These are phyloP conservation scores for Neofusicoccum sp. DNA, from an alignment of 2,329 filamentous ascomycete genomes.

Conservation along the genomic window DNA sequence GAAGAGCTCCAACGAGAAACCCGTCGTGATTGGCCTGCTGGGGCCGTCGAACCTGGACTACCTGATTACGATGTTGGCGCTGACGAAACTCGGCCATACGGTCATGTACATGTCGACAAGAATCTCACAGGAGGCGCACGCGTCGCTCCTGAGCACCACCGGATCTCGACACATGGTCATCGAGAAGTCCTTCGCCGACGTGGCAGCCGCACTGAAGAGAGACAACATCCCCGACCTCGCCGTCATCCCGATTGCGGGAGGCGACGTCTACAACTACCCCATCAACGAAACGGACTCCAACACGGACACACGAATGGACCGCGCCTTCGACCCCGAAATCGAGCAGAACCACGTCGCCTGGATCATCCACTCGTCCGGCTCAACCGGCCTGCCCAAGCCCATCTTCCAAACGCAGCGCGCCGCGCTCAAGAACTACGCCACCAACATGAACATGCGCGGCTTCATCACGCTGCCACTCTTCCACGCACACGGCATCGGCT, in stretches of 20 bases:
- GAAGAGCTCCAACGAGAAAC: constrained; percentile 20
- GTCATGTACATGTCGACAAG: constrained; percentile 58
- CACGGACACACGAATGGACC: constrained; percentile 31
- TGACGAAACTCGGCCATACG: constrained; percentile 59
- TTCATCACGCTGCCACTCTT: constrained; percentile 20
- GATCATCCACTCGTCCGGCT: constrained; percentile 58
- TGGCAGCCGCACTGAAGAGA: constrained; percentile 35
- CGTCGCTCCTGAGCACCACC: constrained; percentile 41
- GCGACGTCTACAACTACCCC: constrained; percentile 4
- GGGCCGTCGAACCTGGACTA: constrained; percentile 59
- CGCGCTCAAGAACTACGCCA: constrained; percentile 19
- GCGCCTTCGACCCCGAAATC: constrained; percentile 33
- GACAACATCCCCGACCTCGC: constrained; percentile 28
- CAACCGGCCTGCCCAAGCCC: constrained; percentile 65
- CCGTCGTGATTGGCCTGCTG: constrained; percentile 50
- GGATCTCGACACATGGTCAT: constrained; percentile 31
- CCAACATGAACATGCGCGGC: constrained; percentile 12
- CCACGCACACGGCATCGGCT: constrained; percentile 18
- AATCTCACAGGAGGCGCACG: constrained; percentile 55
- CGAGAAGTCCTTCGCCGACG: constrained; percentile 27
- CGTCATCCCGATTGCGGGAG: constrained; percentile 32
- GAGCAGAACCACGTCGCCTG: constrained; percentile 34
- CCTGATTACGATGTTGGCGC: constrained; percentile 56
- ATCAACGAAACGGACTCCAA: constrained; percentile 21
- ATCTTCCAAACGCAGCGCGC: constrained; percentile 59